These are phyloP conservation scores for Suillus plorans DNA, from an alignment of 768 basidiomycete species.

Conservation along the genomic window DNA sequence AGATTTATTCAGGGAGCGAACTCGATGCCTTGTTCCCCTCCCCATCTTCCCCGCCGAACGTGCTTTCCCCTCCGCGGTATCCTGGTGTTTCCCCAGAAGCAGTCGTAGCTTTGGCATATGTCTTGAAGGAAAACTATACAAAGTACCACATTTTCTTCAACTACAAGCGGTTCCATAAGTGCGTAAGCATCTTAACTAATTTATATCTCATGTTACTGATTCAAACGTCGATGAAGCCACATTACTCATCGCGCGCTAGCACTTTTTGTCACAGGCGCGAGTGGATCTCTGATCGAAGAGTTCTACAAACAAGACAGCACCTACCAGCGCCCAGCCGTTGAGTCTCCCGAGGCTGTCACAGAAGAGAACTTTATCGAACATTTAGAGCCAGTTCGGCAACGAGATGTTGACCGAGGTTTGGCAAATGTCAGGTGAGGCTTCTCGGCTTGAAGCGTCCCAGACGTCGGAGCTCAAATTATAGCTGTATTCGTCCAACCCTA, in stretches of 20 bases:
- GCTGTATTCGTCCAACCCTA: too few species aligned
- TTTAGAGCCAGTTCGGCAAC: constrained; percentile 7
- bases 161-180: constrained; percentile 51
- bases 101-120: constrained; percentile 23
- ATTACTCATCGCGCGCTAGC: constrained; percentile 30
- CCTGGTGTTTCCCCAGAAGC: constrained; percentile 24
- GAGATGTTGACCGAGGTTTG: too few species aligned
- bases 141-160: constrained; percentile 52
- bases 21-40: constrained; percentile 10
- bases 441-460: too few species aligned
- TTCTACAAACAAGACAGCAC: constrained; percentile 24
- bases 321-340: constrained; percentile 23
- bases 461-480: too few species aligned
- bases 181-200: constrained; percentile 10
- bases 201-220: not conserved
- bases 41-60: constrained; percentile 8
- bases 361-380: constrained; percentile 24
- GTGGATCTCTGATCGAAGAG: constrained; percentile 21
- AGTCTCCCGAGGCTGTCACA: constrained; percentile 24
- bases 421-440: too few species aligned
- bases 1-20: not conserved
- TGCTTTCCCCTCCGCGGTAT: constrained; percentile 5
- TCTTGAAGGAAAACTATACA: constrained; percentile 49
- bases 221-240: constrained; percentile 19
- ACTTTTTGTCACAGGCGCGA: constrained; percentile 26